Percentiles rank a stretch among this genome's conserved stretches.
Conservation (phyloP, 2,329 filamentous ascomycete genomes). For the Fusarium armeniacum region DNA sequence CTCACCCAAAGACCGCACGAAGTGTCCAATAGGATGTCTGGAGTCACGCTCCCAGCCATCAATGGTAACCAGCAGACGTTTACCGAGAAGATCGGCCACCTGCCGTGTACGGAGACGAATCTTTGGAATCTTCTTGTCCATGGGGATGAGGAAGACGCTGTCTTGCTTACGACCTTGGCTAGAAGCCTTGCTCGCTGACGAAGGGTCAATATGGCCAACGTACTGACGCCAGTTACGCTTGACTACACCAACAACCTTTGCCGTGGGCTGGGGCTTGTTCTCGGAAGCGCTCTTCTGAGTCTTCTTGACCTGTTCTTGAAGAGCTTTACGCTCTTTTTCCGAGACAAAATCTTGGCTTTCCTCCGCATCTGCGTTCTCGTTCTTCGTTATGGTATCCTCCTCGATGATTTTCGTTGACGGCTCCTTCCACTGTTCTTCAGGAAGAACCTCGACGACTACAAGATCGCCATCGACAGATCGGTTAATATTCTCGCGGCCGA, state of each 20-base stretch:
- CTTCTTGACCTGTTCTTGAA: constrained; percentile 92
- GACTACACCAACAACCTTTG: constrained; percentile 89
- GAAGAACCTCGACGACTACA: constrained; percentile 92
- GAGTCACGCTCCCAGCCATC: constrained; percentile 97
- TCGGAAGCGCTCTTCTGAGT: constrained; percentile 83
- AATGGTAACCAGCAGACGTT: constrained; percentile 92
- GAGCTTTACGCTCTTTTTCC: constrained; percentile 84
- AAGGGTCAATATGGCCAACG: constrained; percentile 93
- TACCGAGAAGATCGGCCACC: constrained; percentile 87
- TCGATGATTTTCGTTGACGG: constrained; percentile 97
- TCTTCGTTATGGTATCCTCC: constrained; percentile 89
- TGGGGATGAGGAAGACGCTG: constrained; percentile 93
- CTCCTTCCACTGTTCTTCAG: constrained; percentile 96
- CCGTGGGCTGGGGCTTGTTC: constrained; percentile 87
- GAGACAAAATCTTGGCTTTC: constrained; percentile 83
- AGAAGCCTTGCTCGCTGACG: constrained; percentile 80
- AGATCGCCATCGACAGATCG: constrained; percentile 91
- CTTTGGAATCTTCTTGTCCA: constrained; percentile 98
- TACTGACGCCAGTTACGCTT: constrained; percentile 99
- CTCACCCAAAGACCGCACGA: constrained; percentile 92
- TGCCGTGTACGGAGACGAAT: constrained; percentile 93
- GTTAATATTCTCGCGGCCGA: constrained; percentile 97
- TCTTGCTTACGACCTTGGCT: constrained; percentile 88
- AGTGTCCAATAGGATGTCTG: constrained; percentile 91
- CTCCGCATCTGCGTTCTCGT: constrained; percentile 92